Evolutionary conservation across 352 stramenopile genomes (phyloP).

Genomic region (Globisporangium mamillatum): DNA sequence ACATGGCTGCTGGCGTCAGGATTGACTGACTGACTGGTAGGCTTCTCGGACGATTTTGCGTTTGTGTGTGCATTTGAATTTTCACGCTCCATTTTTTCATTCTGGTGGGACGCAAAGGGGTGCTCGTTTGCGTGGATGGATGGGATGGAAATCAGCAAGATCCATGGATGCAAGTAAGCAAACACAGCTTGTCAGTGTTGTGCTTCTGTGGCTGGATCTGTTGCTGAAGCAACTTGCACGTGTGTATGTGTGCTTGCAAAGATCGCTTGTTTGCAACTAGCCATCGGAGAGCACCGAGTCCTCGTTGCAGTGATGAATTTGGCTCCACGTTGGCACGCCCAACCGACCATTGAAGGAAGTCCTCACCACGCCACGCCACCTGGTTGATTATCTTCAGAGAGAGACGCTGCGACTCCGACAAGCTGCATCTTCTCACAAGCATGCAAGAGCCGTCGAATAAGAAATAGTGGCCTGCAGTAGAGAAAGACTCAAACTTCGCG

Average conservation of each 20-base stretch:
- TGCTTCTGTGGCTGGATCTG: neutral
- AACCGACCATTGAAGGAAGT: neutral
- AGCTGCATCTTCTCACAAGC: neutral
- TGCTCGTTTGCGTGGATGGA: neutral
- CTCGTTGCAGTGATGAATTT: neutral
- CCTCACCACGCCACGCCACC: no score
- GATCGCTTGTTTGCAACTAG: neutral
- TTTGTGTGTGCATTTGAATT: neutral
- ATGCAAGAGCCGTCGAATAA: neutral
- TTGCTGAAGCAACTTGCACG: neutral
- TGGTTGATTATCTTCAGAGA: neutral
- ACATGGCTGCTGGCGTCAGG: neutral
- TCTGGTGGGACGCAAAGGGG: neutral
- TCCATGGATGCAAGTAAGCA: no score
- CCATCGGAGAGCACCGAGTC: neutral
- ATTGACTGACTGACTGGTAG: neutral
- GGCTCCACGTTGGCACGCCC: neutral
- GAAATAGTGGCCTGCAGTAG: neutral
- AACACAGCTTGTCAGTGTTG: neutral
- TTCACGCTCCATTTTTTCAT: neutral
- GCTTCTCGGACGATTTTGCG: neutral
- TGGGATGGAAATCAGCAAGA: neutral
- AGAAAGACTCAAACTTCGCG: no score
- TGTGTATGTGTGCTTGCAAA: neutral
- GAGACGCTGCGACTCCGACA: neutral